Evolutionary conservation across 2,329 filamentous ascomycete species (phyloP).

Genomic region (Chaetomium strumarium): DNA sequence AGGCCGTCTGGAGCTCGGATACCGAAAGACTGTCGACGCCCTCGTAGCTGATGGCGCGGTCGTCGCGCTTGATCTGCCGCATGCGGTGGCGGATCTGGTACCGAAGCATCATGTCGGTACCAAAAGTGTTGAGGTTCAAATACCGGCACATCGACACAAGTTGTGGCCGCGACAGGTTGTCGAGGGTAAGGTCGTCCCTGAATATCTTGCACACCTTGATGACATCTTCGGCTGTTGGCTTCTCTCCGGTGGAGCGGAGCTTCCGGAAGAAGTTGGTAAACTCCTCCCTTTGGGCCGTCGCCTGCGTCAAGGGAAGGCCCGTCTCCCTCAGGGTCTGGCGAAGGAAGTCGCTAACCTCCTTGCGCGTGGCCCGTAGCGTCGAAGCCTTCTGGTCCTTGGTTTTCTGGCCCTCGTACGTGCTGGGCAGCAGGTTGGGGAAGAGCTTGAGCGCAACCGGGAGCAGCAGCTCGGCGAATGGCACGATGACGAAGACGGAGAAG

Average conservation of each 20-base stretch:
- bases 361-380: constrained; percentile 74
- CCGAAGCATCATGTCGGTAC: constrained; percentile 94
- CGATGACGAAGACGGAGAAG: constrained; percentile 94
- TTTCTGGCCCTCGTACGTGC: constrained; percentile 90
- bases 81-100: constrained; percentile 97
- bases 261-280: constrained; percentile 98
- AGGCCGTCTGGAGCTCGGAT: constrained; percentile 84
- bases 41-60: constrained; percentile 88
- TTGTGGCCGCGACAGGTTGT: constrained; percentile 94
- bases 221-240: constrained; percentile 81
- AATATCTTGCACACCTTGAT: constrained; percentile 99
- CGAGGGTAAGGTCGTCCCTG: constrained; percentile 92
- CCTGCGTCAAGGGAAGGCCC: constrained; percentile 79
- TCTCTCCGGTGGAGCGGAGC: constrained; percentile 83
- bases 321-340: constrained; percentile 85
- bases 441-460: constrained; percentile 86
- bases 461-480: constrained; percentile 90
- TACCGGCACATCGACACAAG: constrained; percentile 97
- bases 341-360: constrained; percentile 88
- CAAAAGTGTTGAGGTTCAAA: constrained; percentile 95
- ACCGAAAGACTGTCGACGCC: constrained; percentile 92
- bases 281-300: constrained; percentile 84
- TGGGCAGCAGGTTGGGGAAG: constrained; percentile 95
- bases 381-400: constrained; percentile 85
- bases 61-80: constrained; percentile 98